Base-by-base conservation (phyloP, 768 basidiomycete species). In the Crepidotus variabilis region DNA sequence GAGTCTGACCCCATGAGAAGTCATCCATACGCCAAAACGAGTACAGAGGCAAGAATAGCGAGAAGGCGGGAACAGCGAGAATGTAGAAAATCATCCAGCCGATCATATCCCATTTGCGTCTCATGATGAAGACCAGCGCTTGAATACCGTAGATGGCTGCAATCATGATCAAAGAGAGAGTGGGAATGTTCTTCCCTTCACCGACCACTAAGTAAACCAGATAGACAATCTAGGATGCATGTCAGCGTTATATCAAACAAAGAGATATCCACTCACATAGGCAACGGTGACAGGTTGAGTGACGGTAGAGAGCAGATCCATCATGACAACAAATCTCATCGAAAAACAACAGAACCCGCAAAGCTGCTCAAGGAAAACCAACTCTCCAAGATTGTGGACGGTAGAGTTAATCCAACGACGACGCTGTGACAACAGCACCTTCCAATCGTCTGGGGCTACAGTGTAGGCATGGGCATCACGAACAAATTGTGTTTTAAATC, bases 351-450 rank as follows among this genome's bases (percentile, higher is more conserved):
- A 98, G 84, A 98, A 97, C 60, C 93, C 93, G 65, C 94, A 95
- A 21, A 95, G 84, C 57, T 90, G 85, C 54, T 95, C 92, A 65
- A 98, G 72, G 77, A 94, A 94, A 54, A 98, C 77, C 45, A 99
- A 78, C 67, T 98, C 96, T 51, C 88, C 92, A 54, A 99, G 75
- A 72, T 99, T 99, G 76, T 99, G 96, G 10, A 99, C 86, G 0
- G 96, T 99, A 16, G 96, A 98, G 77, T 99, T 99, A 74, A 99
- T 99, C 96, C 97, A 99, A 64, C 97, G 91, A 73, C 96, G 90
- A 76, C 96, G 88, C 68, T 99, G 97, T 7, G 94, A 97, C 20
- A 99, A 75, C 52, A 99, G 72, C 22, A 98, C 87, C 69, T 86
- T 87, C 93, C 94, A 97, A 63, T 94, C 91, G 63, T 96, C 94